These are phyloP conservation scores for Vaccinium corymbosum DNA, from an alignment of 148 eudicot species.

Conservation along the genomic window DNA sequence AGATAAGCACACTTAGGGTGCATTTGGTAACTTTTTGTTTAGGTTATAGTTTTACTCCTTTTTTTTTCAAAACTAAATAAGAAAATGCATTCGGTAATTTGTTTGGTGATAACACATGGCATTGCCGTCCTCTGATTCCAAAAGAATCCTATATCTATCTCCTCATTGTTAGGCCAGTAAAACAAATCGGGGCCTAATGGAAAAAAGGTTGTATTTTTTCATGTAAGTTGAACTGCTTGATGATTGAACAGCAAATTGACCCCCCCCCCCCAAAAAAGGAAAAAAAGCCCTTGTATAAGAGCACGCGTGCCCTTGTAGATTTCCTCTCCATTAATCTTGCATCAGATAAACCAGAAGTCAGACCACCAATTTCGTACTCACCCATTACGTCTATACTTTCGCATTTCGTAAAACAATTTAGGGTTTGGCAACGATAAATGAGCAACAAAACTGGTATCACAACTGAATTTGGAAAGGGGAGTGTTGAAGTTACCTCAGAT, in stretches of 20 bases:
- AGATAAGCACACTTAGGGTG: too few relatives aligned
- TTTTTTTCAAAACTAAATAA: too few relatives aligned
- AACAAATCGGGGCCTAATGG: not conserved
- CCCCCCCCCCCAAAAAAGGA: too few relatives aligned
- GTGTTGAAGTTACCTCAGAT: slow-evolving; percentile 17
- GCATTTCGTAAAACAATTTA: not conserved
- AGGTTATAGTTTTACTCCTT: too few relatives aligned
- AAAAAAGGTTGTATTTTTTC: not conserved
- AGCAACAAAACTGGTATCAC: not conserved
- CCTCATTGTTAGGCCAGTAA: not conserved
- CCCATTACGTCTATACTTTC: not conserved
- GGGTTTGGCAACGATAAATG: not conserved
- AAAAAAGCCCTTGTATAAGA: not conserved
- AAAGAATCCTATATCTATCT: not conserved
- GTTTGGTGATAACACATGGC: too few relatives aligned
- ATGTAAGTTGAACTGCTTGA: not conserved
- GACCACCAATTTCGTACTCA: not conserved
- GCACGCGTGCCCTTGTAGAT: not conserved
- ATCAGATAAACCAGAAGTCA: not conserved
- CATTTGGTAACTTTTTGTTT: too few relatives aligned
- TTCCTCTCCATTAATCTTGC: not conserved
- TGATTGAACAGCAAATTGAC: not conserved
- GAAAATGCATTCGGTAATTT: too few relatives aligned
- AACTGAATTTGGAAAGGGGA: not conserved
- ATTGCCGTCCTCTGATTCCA: too few relatives aligned